A percentile compares a stretch with the other conserved stretches of the same genome.
Conservation (phyloP, 192 early-diverging fungal genomes). For the Gaertneriomyces semiglobifer region DNA sequence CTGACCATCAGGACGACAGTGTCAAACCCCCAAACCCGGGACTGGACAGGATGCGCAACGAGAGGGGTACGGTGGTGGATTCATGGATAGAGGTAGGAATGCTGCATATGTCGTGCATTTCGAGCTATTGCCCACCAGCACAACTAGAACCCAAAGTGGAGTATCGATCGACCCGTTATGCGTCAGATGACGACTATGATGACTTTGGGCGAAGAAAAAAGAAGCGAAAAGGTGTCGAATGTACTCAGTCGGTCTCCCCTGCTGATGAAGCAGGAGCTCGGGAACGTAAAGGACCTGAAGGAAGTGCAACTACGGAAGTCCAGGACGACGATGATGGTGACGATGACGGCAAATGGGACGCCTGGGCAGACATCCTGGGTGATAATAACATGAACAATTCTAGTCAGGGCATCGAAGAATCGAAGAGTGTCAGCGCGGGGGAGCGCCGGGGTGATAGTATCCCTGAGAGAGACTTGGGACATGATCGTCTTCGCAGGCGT, state of each 20-base stretch:
- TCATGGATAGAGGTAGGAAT: slow-evolving; percentile 34
- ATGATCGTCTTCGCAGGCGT: too few species aligned
- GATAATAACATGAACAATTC: slow-evolving; percentile 17
- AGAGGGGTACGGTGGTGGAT: slow-evolving; percentile 43
- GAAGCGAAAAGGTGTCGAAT: slow-evolving; percentile 11
- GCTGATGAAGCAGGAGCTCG: background rate
- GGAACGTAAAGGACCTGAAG: background rate
- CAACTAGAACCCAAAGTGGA: slow-evolving; percentile 35
- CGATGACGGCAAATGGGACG: slow-evolving; percentile 42
- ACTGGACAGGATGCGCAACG: slow-evolving; percentile 29
- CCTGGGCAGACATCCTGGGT: slow-evolving; percentile 43
- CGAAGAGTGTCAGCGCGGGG: too few species aligned
- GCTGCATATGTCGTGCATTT: background rate
- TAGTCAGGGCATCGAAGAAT: too few species aligned
- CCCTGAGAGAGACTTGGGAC: too few species aligned
- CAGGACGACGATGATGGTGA: slow-evolving; percentile 42
- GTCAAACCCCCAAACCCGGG: slow-evolving; percentile 41
- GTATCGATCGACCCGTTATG: slow-evolving; percentile 37
- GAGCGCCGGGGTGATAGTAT: too few species aligned
- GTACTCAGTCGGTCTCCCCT: background rate
- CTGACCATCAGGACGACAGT: slow-evolving; percentile 1
- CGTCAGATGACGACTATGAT: slow-evolving; percentile 42
- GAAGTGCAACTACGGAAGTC: slow-evolving; percentile 8
- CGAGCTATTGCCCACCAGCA: too few species aligned
- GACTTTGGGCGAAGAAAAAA: slow-evolving; percentile 49